A percentile compares a stretch with the other conserved stretches of the same genome.
phyloP scores from a whole-genome alignment of 805 yeast species.

The Kazachstania psychrophila region DNA sequence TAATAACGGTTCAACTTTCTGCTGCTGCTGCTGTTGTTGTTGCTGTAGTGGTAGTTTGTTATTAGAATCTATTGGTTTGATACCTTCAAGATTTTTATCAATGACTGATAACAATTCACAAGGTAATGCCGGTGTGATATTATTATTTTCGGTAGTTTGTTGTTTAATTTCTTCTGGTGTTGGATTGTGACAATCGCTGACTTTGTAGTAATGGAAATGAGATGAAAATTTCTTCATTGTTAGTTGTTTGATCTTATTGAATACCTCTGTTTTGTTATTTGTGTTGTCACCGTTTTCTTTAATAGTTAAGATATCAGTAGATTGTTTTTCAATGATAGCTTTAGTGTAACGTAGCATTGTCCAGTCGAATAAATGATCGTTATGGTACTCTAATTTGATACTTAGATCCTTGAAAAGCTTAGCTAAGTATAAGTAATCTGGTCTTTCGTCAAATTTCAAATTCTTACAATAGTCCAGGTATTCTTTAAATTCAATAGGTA shows the following conservation, averaged over 20 bases:
- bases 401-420: slow-evolving; percentile 86
- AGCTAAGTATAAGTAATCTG: slow-evolving; percentile 86
- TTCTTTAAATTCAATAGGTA: slow-evolving; percentile 84
- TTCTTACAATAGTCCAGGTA: slow-evolving; percentile 87
- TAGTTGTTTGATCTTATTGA: slow-evolving; percentile 25
- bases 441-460: slow-evolving; percentile 91
- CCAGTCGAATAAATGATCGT: slow-evolving; percentile 97
- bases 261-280: slow-evolving; percentile 20
- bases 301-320: slow-evolving; percentile 7
- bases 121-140: slow-evolving; percentile 22
- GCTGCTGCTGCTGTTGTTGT: slow-evolving; percentile 7
- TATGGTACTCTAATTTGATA: slow-evolving; percentile 79
- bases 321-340: slow-evolving; percentile 30
- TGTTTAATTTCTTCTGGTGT: slow-evolving; percentile 27
- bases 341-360: slow-evolving; percentile 46
- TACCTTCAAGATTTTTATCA: slow-evolving; percentile 24
- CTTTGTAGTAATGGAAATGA: slow-evolving; percentile 29
- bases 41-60: slow-evolving; percentile 6
- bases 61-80: slow-evolving; percentile 15
- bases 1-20: background rate
- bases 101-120: slow-evolving; percentile 22
- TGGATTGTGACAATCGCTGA: slow-evolving; percentile 26
- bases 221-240: slow-evolving; percentile 30
- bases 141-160: slow-evolving; percentile 22
- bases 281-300: slow-evolving; percentile 1